Conservation (phyloP, 169 alveolate genomes). For the Plasmodium reichenowi region DNA sequence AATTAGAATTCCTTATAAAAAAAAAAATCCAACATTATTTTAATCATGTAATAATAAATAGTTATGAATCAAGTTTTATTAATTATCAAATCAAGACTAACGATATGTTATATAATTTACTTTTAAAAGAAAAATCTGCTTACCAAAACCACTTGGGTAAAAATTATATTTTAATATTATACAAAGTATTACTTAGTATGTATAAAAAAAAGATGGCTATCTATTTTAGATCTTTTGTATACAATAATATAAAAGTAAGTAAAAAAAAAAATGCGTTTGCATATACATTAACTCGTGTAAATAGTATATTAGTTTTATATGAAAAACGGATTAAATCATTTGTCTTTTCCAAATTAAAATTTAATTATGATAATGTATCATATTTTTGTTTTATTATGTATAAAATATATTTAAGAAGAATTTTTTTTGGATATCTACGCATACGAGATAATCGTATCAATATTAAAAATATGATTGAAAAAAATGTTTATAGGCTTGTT, state of each 20-base stretch:
- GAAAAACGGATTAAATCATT: slow-evolving; percentile 18
- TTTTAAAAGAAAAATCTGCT: slow-evolving; percentile 49
- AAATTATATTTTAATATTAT: slow-evolving; percentile 16
- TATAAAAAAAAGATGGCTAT: slow-evolving; percentile 31
- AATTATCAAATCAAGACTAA: slow-evolving; percentile 53
- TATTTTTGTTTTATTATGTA: slow-evolving; percentile 52
- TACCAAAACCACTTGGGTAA: slow-evolving; percentile 31
- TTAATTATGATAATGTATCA: slow-evolving; percentile 36
- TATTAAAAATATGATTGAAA: slow-evolving; percentile 23
- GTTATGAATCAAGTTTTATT: slow-evolving; percentile 46
- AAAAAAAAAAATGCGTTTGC: slow-evolving; percentile 33
- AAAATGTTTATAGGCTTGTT: slow-evolving; percentile 18
- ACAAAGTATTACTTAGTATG: slow-evolving; percentile 9
- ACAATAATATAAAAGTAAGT: slow-evolving; percentile 33
- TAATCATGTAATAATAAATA: slow-evolving; percentile 18
- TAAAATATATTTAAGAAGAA: slow-evolving; percentile 28
- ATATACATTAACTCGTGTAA: slow-evolving; percentile 36
- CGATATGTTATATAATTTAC: slow-evolving; percentile 29
- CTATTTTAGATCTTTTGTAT: slow-evolving; percentile 24
- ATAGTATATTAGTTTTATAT: slow-evolving; percentile 28
- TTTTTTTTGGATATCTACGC: slow-evolving; percentile 43
- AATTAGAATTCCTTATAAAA: slow-evolving; percentile 9
- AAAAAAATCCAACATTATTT: slow-evolving; percentile 36
- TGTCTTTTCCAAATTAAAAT: slow-evolving; percentile 23
- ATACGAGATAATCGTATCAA: slow-evolving; percentile 23